phyloP scores from a whole-genome alignment of 148 eudicot genomes.

The Tetragonia tetragonoides region DNA sequence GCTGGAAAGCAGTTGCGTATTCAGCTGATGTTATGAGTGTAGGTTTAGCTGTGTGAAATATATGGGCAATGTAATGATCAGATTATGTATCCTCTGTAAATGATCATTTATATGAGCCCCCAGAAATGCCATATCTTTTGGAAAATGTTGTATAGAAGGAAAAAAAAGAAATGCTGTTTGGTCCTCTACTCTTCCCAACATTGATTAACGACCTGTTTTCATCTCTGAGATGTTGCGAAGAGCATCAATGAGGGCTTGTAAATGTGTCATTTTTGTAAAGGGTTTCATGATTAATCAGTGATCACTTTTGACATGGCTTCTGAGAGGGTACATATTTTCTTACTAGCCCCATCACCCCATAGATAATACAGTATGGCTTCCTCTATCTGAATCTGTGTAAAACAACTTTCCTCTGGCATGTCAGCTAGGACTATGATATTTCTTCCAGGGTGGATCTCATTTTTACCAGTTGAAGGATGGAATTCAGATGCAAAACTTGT shows the following conservation, averaged over 20 bases:
- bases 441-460: too few species aligned
- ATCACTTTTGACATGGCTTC: background rate
- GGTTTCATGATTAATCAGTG: background rate
- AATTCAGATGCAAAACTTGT: too few species aligned
- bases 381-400: too few species aligned
- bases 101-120: background rate
- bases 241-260: slow-evolving; percentile 2
- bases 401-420: too few species aligned
- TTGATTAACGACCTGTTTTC: background rate
- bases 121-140: background rate
- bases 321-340: background rate
- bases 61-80: background rate
- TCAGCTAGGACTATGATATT: too few species aligned
- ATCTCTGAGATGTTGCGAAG: too few species aligned
- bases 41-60: background rate
- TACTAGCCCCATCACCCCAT: background rate
- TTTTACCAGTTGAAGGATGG: too few species aligned
- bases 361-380: too few species aligned
- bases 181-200: background rate
- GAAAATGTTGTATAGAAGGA: background rate
- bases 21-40: background rate
- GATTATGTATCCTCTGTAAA: background rate
- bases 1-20: background rate
- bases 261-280: background rate
- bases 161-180: background rate